phyloP scores from a whole-genome alignment of 2,329 filamentous ascomycete genomes.

The Phialemonium atrogriseum region DNA sequence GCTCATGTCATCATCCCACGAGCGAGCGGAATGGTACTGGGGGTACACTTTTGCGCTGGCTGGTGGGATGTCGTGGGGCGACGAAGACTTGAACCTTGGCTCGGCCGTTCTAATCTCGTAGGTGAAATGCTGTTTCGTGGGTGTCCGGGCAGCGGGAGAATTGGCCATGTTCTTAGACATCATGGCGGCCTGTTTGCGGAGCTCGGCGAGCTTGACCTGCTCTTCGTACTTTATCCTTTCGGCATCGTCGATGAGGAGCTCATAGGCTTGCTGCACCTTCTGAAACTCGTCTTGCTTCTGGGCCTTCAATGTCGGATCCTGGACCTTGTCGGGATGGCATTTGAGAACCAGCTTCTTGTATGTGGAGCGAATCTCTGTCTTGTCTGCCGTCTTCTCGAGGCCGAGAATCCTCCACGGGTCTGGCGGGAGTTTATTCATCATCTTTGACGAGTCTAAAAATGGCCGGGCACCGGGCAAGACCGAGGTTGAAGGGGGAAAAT shows the following conservation, averaged over 20 bases:
- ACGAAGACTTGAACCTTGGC: slow-evolving; percentile 30
- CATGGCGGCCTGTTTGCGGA: slow-evolving; percentile 42
- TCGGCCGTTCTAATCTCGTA: slow-evolving; percentile 45
- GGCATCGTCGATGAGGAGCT: slow-evolving; percentile 72
- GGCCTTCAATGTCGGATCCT: slow-evolving; percentile 66
- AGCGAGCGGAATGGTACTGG: slow-evolving; percentile 24
- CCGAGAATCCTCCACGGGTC: slow-evolving; percentile 78
- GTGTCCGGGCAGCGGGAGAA: slow-evolving; percentile 33
- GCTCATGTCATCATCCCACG: slow-evolving; percentile 39
- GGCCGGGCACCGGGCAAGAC: not conserved
- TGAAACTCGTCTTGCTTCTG: slow-evolving; percentile 84
- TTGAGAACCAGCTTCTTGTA: slow-evolving; percentile 82
- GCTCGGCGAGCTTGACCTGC: slow-evolving; percentile 56
- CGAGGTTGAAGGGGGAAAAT: not conserved
- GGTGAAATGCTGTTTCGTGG: slow-evolving; percentile 25
- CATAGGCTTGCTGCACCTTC: slow-evolving; percentile 86
- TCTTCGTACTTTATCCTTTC: slow-evolving; percentile 72
- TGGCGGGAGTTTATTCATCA: slow-evolving; percentile 47
- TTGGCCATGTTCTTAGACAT: slow-evolving; percentile 32
- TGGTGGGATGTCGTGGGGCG: slow-evolving; percentile 18
- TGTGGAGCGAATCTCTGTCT: slow-evolving; percentile 65
- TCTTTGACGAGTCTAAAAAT: slow-evolving; percentile 13
- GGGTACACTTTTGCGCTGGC: slow-evolving; percentile 25
- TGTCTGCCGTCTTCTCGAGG: slow-evolving; percentile 61
- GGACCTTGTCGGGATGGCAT: slow-evolving; percentile 87